Base-by-base conservation (phyloP, 345 rosid genomes). In the Brassica rapa region DNA sequence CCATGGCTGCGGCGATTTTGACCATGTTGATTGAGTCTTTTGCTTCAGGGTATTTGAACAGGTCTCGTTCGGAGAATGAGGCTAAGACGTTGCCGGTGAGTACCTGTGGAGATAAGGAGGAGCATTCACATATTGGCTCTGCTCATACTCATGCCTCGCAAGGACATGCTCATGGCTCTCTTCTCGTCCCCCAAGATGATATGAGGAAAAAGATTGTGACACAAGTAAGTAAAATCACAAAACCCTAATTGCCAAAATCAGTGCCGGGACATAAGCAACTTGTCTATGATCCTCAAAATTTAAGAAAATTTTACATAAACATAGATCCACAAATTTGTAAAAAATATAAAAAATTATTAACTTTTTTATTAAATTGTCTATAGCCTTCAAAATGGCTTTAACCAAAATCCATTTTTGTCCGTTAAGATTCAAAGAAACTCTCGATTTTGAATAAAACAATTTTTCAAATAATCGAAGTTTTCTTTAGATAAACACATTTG, bases 141-240 rank as follows among this genome's bases (percentile, higher is more conserved):
- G 87, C 80, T 57, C 94, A 88, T 77, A 84, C 88, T 10, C 93
- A 87, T 75, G 86, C 89, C 59, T 82, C 88, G 0, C 85, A 87
- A 43, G 88, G 90, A 16, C 94, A 88, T 73, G 81, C 90, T 4
- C 91, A 87, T 76, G 91, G 88, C 33, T 77, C 87, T 35, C 80
- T 82, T 49, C 68, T 82, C 1, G 51, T 68, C 32, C 72, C 76
- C 0, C 77, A 74, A 7, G 68, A 64, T 57, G 69, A 41, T 33
- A n/a, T 87, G 11, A 83, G 86, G 71, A 81, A 86, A 9, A 81
- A 82, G 25, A 82, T 86, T 8, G 82, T 83, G 1, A 77, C 85
- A 4, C 87, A 84, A 66, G 86, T 84, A 39, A 30, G n/a, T 30
- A 16, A 51, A 74, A 30, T 4, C 35, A 10, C 29, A 53, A 53